A percentile compares a stretch with the other conserved stretches of the same genome.
These are phyloP conservation scores for Verticillium albo-atrum DNA, from an alignment of 2,329 filamentous ascomycete species.

Conservation along the genomic window DNA sequence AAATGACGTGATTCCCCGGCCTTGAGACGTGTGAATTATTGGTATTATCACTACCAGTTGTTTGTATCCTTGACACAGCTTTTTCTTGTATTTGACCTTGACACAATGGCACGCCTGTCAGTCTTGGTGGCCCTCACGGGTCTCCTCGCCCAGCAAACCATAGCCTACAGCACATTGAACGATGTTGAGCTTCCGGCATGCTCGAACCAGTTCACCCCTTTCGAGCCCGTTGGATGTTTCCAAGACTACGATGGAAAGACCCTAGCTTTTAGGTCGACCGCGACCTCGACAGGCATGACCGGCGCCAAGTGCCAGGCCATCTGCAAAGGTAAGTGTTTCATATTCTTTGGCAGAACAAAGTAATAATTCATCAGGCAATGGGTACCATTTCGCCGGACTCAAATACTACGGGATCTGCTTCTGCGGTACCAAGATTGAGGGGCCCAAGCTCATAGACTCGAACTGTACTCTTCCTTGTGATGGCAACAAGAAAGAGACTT, in stretches of 20 bases:
- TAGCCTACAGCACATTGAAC: neutral
- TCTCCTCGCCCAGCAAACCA: neutral
- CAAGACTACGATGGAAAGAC: conserved; percentile 27
- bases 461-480: conserved; percentile 55
- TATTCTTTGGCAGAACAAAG: neutral
- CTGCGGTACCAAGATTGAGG: conserved; percentile 45
- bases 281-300: conserved; percentile 36
- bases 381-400: conserved; percentile 46
- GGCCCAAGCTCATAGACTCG: conserved; percentile 43
- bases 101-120: neutral
- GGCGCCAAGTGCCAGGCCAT: conserved; percentile 41
- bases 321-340: conserved; percentile 43
- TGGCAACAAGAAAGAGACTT: conserved; percentile 36
- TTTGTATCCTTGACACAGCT: too few species aligned
- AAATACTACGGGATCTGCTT: conserved; percentile 50
- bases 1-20: neutral
- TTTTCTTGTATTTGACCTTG: too few species aligned
- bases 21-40: neutral
- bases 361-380: conserved; percentile 30
- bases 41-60: too few species aligned
- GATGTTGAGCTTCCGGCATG: conserved; percentile 22
- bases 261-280: conserved; percentile 36
- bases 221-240: conserved; percentile 43
- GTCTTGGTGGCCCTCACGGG: neutral
- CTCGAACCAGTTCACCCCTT: conserved; percentile 39